Percentiles rank a stretch among this genome's conserved stretches.
These are phyloP conservation scores for Syzygium malaccense DNA, from an alignment of 441 rosid species.

Conservation along the genomic window DNA sequence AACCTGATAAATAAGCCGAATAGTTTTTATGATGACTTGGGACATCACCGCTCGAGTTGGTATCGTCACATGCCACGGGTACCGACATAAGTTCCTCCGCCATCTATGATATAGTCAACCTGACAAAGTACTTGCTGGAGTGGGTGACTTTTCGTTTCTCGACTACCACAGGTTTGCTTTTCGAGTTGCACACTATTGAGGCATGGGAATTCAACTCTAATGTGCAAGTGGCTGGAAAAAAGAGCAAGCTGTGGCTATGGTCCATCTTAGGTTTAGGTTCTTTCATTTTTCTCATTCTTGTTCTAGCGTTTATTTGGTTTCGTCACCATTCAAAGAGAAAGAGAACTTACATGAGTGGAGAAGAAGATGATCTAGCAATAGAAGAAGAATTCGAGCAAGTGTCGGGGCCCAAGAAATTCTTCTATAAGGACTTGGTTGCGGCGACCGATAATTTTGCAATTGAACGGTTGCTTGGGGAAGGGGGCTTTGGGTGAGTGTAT, in stretches of 20 bases:
- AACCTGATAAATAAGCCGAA: no score
- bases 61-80: no score
- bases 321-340: background rate
- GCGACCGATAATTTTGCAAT: background rate
- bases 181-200: background rate
- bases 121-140: background rate
- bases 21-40: no score
- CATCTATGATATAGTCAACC: background rate
- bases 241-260: background rate
- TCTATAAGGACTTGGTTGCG: background rate
- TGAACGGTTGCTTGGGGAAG: background rate
- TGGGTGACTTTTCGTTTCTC: background rate
- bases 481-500: background rate
- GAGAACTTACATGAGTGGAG: background rate
- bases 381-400: background rate
- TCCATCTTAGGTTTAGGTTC: rapidly evolving
- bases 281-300: background rate
- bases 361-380: background rate
- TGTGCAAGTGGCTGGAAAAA: background rate
- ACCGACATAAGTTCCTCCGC: background rate
- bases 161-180: background rate
- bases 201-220: background rate
- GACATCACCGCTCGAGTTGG: no score
- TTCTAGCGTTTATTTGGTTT: background rate
- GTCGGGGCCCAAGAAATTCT: background rate